A percentile compares a stretch with the other conserved stretches of the same genome.
Evolutionary conservation across 2,329 filamentous ascomycete species (phyloP).

Genomic region (Chaetomiaceae sp.): DNA sequence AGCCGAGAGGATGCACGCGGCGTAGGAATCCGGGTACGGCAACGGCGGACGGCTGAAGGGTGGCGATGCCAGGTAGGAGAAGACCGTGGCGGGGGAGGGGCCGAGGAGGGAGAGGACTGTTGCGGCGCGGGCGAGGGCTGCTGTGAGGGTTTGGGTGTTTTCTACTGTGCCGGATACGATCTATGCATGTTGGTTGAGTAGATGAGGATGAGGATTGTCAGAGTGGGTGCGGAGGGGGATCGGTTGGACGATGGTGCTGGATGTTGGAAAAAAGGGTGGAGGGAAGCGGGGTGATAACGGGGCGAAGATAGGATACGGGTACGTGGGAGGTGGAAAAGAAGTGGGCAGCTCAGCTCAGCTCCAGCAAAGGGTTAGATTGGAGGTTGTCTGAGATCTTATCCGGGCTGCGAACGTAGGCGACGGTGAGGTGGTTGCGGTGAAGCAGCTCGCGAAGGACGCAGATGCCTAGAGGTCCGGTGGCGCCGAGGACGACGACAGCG

Average conservation of each 20-base stretch:
- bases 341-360: neutral
- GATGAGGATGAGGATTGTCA: too few relatives aligned
- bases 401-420: neutral
- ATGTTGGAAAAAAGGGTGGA: too few relatives aligned
- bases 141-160: neutral
- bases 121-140: neutral
- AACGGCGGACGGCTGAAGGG: too few relatives aligned
- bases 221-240: too few relatives aligned
- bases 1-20: neutral
- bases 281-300: too few relatives aligned
- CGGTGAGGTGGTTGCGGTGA: neutral
- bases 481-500: neutral
- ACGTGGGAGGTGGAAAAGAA: too few relatives aligned
- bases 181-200: too few relatives aligned
- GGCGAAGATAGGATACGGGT: too few relatives aligned
- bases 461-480: neutral
- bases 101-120: neutral
- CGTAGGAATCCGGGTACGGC: neutral
- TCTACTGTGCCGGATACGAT: too few relatives aligned
- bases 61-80: too few relatives aligned
- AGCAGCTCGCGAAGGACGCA: neutral
- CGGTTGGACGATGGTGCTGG: too few relatives aligned
- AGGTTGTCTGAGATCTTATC: neutral
- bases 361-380: neutral
- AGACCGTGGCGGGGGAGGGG: neutral